Evolutionary conservation across 495 filamentous ascomycete genomes (phyloP).

Genomic region (Stereocaulon alpinum): DNA sequence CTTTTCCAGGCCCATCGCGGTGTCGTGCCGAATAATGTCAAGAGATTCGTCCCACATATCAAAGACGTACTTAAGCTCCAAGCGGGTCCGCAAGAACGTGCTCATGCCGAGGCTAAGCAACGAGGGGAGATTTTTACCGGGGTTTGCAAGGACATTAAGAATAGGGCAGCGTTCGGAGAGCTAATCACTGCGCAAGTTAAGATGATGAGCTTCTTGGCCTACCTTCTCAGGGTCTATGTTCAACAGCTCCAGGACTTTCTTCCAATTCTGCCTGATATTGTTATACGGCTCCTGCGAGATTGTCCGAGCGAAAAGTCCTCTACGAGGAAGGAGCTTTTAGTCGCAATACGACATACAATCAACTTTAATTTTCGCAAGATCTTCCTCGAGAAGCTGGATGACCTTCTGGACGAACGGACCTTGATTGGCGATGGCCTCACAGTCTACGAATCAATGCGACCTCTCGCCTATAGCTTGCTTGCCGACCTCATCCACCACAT

Average conservation of each 20-base stretch:
- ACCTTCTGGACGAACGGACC: conserved; percentile 85
- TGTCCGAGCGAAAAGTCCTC: conserved; percentile 89
- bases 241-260: conserved; percentile 84
- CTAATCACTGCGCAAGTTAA: conserved; percentile 98
- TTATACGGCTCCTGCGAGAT: conserved; percentile 84
- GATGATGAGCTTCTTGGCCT: conserved; percentile 98
- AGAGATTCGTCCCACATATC: conserved; percentile 84
- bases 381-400: conserved; percentile 88
- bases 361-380: conserved; percentile 98
- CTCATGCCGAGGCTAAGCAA: conserved; percentile 69
- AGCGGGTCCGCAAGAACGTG: conserved; percentile 87
- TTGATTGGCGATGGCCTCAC: conserved; percentile 93
- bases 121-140: conserved; percentile 78
- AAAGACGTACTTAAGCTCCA: conserved; percentile 82
- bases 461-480: conserved; percentile 95
- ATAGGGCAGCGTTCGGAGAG: conserved; percentile 88
- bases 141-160: conserved; percentile 88
- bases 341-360: conserved; percentile 96
- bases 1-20: conserved; percentile 86
- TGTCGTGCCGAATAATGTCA: conserved; percentile 75
- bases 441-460: conserved; percentile 92
- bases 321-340: conserved; percentile 86
- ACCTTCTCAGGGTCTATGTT: conserved; percentile 79
- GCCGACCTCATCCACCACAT: conserved; percentile 98
- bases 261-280: conserved; percentile 75